These are phyloP conservation scores for Phaeosphaeria sp. DNA, from an alignment of 2,329 filamentous ascomycete species.

Conservation along the genomic window DNA sequence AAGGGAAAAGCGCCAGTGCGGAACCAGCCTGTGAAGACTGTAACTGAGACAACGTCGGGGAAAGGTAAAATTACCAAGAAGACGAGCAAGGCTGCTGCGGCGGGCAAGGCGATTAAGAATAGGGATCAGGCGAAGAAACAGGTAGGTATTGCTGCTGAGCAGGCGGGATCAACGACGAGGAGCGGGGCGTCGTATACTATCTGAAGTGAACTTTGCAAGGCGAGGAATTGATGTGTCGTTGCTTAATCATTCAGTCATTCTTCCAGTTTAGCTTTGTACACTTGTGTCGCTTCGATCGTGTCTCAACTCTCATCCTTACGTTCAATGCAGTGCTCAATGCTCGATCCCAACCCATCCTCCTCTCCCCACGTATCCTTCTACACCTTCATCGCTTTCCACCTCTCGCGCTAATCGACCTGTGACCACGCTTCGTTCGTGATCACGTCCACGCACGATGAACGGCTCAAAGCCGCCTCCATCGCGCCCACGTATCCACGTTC, in stretches of 20 bases:
- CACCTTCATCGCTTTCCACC: constrained; percentile 67
- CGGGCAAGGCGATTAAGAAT: background rate
- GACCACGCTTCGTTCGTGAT: constrained; percentile 69
- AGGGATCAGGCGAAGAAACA: background rate
- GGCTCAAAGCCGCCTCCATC: constrained; percentile 57
- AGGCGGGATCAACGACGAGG: constrained; percentile 5
- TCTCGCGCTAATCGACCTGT: constrained; percentile 67
- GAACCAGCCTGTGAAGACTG: background rate
- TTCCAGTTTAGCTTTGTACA: background rate
- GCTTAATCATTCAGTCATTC: background rate
- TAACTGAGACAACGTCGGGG: background rate
- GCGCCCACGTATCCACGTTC: constrained; percentile 13
- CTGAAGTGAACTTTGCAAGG: background rate
- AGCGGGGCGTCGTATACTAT: constrained; percentile 3
- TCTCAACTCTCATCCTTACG: too few species aligned
- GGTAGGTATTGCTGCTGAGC: background rate
- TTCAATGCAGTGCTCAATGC: constrained; percentile 2
- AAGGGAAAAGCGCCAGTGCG: constrained; percentile 1
- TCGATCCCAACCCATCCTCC: constrained; percentile 69
- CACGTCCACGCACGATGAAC: constrained; percentile 67
- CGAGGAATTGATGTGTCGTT: background rate
- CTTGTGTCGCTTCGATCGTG: background rate
- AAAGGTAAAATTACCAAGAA: background rate
- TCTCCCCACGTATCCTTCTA: constrained; percentile 62
- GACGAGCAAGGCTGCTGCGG: background rate